phyloP scores from a whole-genome alignment of 805 yeast species.

The Lachancea kluyveri region DNA sequence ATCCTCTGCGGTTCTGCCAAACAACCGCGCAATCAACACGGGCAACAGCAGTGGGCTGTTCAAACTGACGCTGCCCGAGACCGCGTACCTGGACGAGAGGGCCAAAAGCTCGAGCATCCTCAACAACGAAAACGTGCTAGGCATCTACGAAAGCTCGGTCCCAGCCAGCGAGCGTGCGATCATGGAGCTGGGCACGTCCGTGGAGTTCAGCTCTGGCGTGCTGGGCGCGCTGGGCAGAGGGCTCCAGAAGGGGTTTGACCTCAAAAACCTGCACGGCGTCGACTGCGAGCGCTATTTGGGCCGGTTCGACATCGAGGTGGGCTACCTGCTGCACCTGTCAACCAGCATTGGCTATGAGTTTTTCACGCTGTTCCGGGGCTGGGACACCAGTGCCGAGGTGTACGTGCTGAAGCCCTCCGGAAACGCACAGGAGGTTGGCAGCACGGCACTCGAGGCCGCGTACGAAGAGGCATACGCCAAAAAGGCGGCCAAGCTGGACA shows the following conservation, averaged over 20 bases:
- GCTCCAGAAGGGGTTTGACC: conserved; percentile 75
- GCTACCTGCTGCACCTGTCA: conserved; percentile 62
- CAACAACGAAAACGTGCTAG: conserved; percentile 53
- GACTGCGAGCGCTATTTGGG: conserved; percentile 49
- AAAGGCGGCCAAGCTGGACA: conserved; percentile 41
- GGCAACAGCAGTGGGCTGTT: conserved; percentile 42
- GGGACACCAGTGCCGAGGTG: conserved; percentile 46
- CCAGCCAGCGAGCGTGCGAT: conserved; percentile 65
- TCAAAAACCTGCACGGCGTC: conserved; percentile 44
- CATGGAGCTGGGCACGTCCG: conserved; percentile 69
- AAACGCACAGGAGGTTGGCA: conserved; percentile 45
- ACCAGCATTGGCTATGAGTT: conserved; percentile 69
- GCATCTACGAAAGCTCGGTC: conserved; percentile 73
- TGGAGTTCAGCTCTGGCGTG: conserved; percentile 59
- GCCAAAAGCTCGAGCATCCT: conserved; percentile 56
- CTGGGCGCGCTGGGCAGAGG: conserved; percentile 87
- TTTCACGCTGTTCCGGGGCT: conserved; percentile 58
- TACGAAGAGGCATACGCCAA: conserved; percentile 48
- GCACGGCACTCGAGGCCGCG: conserved; percentile 35
- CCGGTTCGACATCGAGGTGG: conserved; percentile 47
- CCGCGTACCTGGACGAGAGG: conserved; percentile 48
- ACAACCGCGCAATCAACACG: conserved; percentile 43
- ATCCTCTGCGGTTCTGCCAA: conserved; percentile 61
- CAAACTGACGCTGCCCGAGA: conserved; percentile 64
- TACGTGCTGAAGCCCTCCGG: conserved; percentile 64